These are phyloP conservation scores for Mycena latifolia DNA, from an alignment of 768 basidiomycete genomes.

Conservation along the genomic window DNA sequence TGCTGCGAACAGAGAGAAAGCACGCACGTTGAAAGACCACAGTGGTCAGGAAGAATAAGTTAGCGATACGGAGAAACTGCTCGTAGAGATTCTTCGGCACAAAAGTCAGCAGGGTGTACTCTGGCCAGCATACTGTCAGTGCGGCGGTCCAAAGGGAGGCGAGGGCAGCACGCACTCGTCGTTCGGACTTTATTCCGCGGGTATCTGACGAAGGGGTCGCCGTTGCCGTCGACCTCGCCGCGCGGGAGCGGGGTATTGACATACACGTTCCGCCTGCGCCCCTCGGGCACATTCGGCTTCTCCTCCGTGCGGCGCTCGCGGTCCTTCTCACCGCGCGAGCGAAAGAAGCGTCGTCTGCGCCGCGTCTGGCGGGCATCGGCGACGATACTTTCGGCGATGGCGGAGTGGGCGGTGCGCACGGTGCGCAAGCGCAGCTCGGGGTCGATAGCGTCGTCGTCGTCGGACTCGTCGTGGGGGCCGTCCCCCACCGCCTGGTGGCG, in stretches of 20 bases:
- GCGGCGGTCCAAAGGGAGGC: not conserved
- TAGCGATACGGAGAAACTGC: slow-evolving; percentile 94
- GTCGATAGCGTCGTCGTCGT: slow-evolving; percentile 81
- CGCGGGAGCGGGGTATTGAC: slow-evolving; percentile 79
- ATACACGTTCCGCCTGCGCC: slow-evolving; percentile 76
- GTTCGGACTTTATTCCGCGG: slow-evolving; percentile 95
- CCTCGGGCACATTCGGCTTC: slow-evolving; percentile 13
- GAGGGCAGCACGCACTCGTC: slow-evolving; percentile 72
- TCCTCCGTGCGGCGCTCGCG: slow-evolving; percentile 18
- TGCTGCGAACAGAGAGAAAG: not conserved
- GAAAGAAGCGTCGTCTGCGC: slow-evolving; percentile 72
- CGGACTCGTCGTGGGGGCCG: slow-evolving; percentile 55
- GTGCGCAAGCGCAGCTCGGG: slow-evolving; percentile 89
- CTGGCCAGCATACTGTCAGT: slow-evolving; percentile 51
- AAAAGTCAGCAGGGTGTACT: slow-evolving; percentile 93
- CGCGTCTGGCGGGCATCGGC: slow-evolving; percentile 79
- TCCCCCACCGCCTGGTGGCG: slow-evolving; percentile 34
- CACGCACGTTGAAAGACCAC: slow-evolving; percentile 82
- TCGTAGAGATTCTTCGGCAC: slow-evolving; percentile 95
- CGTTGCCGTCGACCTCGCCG: slow-evolving; percentile 73
- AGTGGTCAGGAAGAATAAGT: slow-evolving; percentile 91
- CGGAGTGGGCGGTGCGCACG: slow-evolving; percentile 93
- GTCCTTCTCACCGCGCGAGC: slow-evolving; percentile 58
- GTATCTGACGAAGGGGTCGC: slow-evolving; percentile 87
- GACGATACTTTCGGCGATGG: slow-evolving; percentile 87